Evolutionary conservation across 1,284 basidiomycete species (phyloP).

Genomic region (Moesziomyces parantarcticus): DNA sequence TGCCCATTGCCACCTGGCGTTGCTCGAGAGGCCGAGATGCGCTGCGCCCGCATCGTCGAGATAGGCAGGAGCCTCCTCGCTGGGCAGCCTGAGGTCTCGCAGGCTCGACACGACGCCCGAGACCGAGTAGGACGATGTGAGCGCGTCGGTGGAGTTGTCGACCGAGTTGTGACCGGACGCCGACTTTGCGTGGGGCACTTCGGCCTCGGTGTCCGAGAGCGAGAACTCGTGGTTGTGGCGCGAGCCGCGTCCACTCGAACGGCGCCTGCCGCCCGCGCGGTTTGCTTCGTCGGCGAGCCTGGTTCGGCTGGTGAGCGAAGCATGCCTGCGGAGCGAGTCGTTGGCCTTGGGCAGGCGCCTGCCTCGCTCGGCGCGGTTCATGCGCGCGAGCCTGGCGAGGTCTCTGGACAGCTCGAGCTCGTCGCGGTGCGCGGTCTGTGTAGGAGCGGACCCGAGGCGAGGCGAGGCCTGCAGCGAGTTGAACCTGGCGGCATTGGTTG

Average conservation of each 20-base stretch:
- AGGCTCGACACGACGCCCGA: constrained; percentile 26
- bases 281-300: neutral
- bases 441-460: constrained; percentile 7
- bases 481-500: constrained; percentile 17
- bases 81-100: constrained; percentile 27
- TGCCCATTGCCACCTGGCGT: constrained; percentile 43
- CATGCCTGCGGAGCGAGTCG: constrained; percentile 27
- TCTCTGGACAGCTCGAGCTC: constrained; percentile 44
- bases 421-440: constrained; percentile 32
- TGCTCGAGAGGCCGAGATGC: constrained; percentile 28
- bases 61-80: constrained; percentile 29
- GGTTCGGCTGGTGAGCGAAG: constrained; percentile 25
- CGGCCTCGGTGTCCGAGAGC: constrained; percentile 53
- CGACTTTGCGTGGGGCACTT: constrained; percentile 35
- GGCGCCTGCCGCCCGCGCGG: neutral
- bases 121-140: constrained; percentile 14
- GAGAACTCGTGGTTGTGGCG: constrained; percentile 48
- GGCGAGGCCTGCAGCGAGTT: constrained; percentile 10
- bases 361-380: constrained; percentile 25
- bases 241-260: neutral
- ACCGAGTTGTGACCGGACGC: constrained; percentile 31
- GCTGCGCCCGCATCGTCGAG: constrained; percentile 25
- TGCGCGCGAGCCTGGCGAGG: constrained; percentile 37
- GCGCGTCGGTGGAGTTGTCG: constrained; percentile 19
- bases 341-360: constrained; percentile 11